Base-by-base conservation (phyloP, 345 rosid species). In the Eucalyptus pumila region DNA sequence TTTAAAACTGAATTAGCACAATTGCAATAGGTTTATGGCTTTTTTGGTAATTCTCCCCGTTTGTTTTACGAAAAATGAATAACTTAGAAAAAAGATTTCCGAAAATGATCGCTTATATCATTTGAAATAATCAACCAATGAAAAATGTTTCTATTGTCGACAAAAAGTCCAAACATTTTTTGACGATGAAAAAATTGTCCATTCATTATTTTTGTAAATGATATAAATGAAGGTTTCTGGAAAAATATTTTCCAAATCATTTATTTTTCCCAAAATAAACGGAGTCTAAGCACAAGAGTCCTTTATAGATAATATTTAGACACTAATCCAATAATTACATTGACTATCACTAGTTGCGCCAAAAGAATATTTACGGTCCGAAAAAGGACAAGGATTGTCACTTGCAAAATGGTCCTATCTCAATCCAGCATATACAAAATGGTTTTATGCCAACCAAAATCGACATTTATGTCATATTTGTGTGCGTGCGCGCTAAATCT, bases 91-190 rank as follows among this genome's bases (percentile, higher is more conserved):
- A 56, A 4, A 56, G 3, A 23, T 56, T 56, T 56, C 6, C 6
- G 0, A 56, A 56, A 56, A 56, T 56, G 30, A 56, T 10, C 1
- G 21, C 6, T 26, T 1, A 56, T 11, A 56, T 56, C 3, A 1
- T 56, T 56, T 23, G 30, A 56, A 56, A 56, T 56, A 56, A 56
- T 56, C 13, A 56, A 23, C 1, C 6, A 56, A 23, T 24, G 30
- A 24, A 56, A 56, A 56, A 24, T 56, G 30, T 24, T 56, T 24
- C 30, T 56, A 10, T 56, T 56, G 30, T 56, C 6, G 1, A 56
- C 30, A 56, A 56, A 56, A 56, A 10, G 62, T 56, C 62, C 30
- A 56, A 56, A 56, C 30, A 24, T 56, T 56, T 23, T 23, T 56
- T 10, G 30, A 10, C 6, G 13, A 56, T 56, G 30, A 56, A 56